Conservation (phyloP, 345 rosid species). For the Gossypium raimondii region DNA sequence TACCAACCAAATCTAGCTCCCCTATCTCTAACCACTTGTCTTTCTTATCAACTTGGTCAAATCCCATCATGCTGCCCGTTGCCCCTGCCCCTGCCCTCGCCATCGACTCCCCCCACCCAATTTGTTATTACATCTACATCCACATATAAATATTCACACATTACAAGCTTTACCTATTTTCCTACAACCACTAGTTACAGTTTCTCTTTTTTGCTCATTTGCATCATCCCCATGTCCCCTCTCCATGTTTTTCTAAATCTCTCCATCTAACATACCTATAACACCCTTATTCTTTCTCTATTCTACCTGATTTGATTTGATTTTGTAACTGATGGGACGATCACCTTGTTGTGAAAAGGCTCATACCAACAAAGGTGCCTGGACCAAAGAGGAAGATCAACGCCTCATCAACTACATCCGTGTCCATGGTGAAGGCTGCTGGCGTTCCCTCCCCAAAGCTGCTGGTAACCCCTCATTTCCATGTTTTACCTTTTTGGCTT, state of each 20-base stretch:
- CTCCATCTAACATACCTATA: background rate
- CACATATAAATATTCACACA: background rate
- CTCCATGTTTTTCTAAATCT: background rate
- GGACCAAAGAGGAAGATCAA: constrained; percentile 58
- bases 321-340: constrained; percentile 53
- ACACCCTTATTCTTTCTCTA: too few species aligned
- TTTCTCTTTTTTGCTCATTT: background rate
- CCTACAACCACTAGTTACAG: background rate
- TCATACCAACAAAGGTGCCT: constrained; percentile 53
- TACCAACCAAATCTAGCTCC: constrained; percentile 54
- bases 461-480: constrained; percentile 39
- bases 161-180: background rate
- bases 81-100: background rate
- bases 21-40: constrained; percentile 45
- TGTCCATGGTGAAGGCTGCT: constrained; percentile 77
- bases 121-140: background rate
- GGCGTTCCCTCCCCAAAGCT: constrained; percentile 88
- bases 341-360: constrained; percentile 87
- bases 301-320: too few species aligned
- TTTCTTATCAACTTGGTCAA: constrained; percentile 49
- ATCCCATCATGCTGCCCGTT: constrained; percentile 13
- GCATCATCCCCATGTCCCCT: too few species aligned
- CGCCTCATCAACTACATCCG: constrained; percentile 72
- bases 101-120: background rate
- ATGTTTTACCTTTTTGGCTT: background rate